Conservation (phyloP, 192 early-diverging fungal species). For the Podila verticillata region DNA sequence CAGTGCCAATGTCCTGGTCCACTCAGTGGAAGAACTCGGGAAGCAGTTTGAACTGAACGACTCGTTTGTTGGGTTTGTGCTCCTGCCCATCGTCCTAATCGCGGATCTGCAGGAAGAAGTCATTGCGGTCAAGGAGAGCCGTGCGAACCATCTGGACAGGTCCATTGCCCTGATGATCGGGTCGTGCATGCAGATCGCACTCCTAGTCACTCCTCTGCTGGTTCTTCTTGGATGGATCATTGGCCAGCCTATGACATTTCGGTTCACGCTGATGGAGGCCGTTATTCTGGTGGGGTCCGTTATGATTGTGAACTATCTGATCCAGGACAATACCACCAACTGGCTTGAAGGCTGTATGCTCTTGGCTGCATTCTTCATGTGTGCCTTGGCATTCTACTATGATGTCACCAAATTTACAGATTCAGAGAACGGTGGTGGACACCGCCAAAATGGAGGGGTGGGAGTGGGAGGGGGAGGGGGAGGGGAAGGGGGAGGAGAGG, state of each 20-base stretch:
- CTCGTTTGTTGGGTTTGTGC: conserved; percentile 90
- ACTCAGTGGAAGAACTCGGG: conserved; percentile 80
- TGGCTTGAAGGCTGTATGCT: conserved; percentile 92
- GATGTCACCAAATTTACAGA: conserved; percentile 50
- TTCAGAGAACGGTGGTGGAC: background rate
- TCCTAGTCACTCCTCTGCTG: conserved; percentile 73
- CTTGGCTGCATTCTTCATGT: conserved; percentile 83
- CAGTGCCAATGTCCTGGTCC: conserved; percentile 86
- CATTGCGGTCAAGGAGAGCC: conserved; percentile 23
- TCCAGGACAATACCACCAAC: conserved; percentile 86
- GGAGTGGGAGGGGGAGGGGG: background rate
- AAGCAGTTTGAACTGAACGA: conserved; percentile 73
- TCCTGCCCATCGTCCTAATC: conserved; percentile 93
- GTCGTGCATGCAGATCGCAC: conserved; percentile 79
- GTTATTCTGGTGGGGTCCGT: conserved; percentile 80
- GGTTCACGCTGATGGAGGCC: conserved; percentile 83
- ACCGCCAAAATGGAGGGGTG: background rate
- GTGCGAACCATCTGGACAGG: conserved; percentile 11
- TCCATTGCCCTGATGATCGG: conserved; percentile 37
- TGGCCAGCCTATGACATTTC: conserved; percentile 77
- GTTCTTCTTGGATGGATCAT: conserved; percentile 88
- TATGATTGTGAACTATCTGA: conserved; percentile 78
- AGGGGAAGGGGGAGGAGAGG: too few relatives aligned
- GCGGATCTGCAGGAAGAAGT: conserved; percentile 77
- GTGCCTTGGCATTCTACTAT: conserved; percentile 85